A percentile compares a stretch with the other conserved stretches of the same genome.
Evolutionary conservation across 225 moss, liverwort and hornwort genomes (phyloP).

Genomic region (Straminergon stramineum): DNA sequence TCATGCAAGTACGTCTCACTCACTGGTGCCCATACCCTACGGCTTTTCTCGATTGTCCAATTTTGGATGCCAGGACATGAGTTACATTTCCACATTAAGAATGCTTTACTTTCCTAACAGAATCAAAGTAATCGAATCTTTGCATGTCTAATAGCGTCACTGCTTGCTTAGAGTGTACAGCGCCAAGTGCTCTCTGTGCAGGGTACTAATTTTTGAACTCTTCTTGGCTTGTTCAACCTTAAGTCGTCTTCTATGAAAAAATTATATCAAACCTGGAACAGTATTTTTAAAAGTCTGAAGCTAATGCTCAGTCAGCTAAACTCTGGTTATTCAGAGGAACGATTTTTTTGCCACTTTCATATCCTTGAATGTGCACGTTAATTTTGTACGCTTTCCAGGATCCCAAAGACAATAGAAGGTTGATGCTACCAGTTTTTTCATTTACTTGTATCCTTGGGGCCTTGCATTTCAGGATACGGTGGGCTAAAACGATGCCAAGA

Average conservation of each 20-base stretch:
- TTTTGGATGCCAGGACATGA: neutral
- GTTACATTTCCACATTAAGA: neutral
- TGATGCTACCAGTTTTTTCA: neutral
- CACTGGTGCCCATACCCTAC: neutral
- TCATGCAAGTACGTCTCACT: conserved; percentile 61
- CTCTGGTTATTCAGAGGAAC: neutral
- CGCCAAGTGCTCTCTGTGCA: neutral
- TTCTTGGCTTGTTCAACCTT: neutral
- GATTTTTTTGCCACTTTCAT: neutral
- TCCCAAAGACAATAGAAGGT: neutral
- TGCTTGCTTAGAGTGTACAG: neutral
- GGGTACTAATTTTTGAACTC: neutral
- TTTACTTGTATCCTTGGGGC: neutral
- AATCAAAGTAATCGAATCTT: neutral
- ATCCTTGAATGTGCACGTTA: neutral
- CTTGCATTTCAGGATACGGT: neutral
- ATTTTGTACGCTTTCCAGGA: neutral
- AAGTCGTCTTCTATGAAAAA: neutral
- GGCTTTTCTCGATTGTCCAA: neutral
- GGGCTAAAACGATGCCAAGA: neutral
- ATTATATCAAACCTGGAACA: neutral
- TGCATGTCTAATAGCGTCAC: neutral
- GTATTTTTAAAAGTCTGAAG: neutral
- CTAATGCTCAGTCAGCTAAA: neutral
- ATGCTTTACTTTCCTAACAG: neutral